Conservation (phyloP, 495 filamentous ascomycete genomes). For the Rusavskia elegans region DNA sequence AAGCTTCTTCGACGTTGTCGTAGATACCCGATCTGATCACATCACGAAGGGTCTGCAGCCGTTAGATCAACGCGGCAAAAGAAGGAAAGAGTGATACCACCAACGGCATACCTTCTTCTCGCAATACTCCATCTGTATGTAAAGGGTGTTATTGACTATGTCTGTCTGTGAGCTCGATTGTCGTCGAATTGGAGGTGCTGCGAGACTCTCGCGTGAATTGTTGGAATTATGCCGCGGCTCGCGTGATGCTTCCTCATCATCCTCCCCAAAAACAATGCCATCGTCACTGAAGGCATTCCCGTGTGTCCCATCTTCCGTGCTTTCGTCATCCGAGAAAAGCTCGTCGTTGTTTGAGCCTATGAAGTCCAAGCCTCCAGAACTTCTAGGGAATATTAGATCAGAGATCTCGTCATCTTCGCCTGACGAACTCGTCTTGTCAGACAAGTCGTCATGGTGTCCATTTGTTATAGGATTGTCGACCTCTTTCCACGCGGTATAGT, state of each 20-base stretch:
- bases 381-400: slow-evolving; percentile 50
- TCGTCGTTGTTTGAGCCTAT: slow-evolving; percentile 53
- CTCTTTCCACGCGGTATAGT: slow-evolving; percentile 90
- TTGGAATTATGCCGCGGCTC: not conserved
- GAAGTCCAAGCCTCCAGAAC: slow-evolving; percentile 77
- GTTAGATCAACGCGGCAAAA: not conserved
- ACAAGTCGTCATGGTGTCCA: slow-evolving; percentile 30
- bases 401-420: slow-evolving; percentile 28
- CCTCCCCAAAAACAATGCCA: slow-evolving; percentile 10
- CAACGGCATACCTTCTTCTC: slow-evolving; percentile 57
- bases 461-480: slow-evolving; percentile 33
- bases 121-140: slow-evolving; percentile 96
- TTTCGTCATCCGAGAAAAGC: slow-evolving; percentile 16
- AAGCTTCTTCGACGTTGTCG: slow-evolving; percentile 57
- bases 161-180: slow-evolving; percentile 19
- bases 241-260: slow-evolving; percentile 11
- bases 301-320: slow-evolving; percentile 13
- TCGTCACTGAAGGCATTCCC: slow-evolving; percentile 19
- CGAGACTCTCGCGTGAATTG: not conserved
- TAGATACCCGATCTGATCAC: slow-evolving; percentile 64
- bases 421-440: slow-evolving; percentile 29
- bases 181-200: not conserved
- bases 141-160: slow-evolving; percentile 42
- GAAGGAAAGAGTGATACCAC: not conserved
- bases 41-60: slow-evolving; percentile 62